These are phyloP conservation scores for Parmales sp. DNA, from an alignment of 108 stramenopile species.

Conservation along the genomic window DNA sequence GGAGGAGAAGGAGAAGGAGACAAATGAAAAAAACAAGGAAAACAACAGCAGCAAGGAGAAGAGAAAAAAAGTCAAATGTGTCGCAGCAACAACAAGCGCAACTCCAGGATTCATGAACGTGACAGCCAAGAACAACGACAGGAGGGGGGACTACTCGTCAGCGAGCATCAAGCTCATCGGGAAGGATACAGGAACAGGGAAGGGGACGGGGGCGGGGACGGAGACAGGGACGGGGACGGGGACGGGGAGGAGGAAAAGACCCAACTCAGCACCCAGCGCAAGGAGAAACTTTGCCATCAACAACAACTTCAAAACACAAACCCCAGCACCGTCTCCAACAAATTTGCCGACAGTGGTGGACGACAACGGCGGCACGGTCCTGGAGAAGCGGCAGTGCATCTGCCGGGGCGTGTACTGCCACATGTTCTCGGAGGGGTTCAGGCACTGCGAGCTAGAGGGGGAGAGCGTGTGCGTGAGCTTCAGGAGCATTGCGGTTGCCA, in stretches of 20 bases:
- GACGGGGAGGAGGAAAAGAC: background rate
- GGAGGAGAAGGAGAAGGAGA: background rate
- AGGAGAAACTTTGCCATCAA: background rate
- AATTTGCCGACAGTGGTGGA: background rate
- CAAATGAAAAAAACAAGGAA: background rate
- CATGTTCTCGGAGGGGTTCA: background rate
- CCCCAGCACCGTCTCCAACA: background rate
- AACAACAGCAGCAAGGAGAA: background rate
- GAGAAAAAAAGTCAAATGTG: background rate
- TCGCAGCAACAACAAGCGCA: background rate
- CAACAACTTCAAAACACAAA: too few species aligned
- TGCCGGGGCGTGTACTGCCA: constrained; percentile 5
- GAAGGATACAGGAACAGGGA: background rate
- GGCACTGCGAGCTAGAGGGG: background rate
- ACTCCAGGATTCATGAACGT: background rate
- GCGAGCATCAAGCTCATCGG: background rate
- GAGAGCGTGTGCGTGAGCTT: background rate
- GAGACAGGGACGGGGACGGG: background rate
- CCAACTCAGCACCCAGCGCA: background rate
- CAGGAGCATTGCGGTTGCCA: background rate
- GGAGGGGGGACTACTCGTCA: too few species aligned
- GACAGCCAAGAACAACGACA: constrained; percentile 7
- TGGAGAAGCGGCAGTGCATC: background rate
- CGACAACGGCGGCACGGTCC: background rate
- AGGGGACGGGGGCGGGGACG: background rate